Evolutionary conservation across 2,329 filamentous ascomycete genomes (phyloP).

Genomic region (Aotearoamyces nothofagi): DNA sequence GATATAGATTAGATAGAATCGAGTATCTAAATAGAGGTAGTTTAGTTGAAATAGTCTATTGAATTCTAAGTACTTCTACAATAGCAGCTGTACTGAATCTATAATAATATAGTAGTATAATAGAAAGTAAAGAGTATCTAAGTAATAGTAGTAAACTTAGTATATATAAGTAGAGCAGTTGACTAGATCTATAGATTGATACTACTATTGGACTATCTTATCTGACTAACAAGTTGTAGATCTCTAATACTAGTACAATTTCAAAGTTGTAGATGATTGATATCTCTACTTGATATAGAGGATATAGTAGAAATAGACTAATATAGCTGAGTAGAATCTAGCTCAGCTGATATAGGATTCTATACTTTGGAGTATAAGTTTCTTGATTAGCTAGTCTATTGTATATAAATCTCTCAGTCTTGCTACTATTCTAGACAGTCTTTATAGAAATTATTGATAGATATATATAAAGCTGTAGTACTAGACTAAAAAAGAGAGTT

Average conservation of each 20-base stretch:
- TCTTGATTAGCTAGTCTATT: background rate
- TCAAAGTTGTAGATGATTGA: background rate
- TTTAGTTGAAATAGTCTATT: background rate
- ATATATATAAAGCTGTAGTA: constrained; percentile 1
- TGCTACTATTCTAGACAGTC: background rate
- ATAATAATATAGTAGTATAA: background rate
- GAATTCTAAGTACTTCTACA: background rate
- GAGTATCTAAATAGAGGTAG: background rate
- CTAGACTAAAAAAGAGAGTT: background rate
- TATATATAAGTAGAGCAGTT: too few relatives aligned
- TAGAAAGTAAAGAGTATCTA: too few relatives aligned
- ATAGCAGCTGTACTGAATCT: background rate
- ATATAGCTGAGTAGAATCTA: constrained; percentile 1
- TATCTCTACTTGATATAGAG: background rate
- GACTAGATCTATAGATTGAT: too few relatives aligned
- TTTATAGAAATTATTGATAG: too few relatives aligned
- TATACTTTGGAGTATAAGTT: background rate
- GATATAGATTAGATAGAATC: background rate
- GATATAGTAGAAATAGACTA: constrained; percentile 1
- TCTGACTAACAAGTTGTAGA: background rate
- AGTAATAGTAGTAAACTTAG: too few relatives aligned
- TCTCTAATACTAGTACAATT: constrained; percentile 1
- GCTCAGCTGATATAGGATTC: constrained; percentile 1
- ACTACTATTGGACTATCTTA: background rate
- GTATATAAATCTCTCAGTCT: background rate